Percentiles rank a stretch among this genome's conserved stretches.
Evolutionary conservation across 805 yeast genomes (phyloP).

Genomic region (Wickerhamomyces strasburgensis): DNA sequence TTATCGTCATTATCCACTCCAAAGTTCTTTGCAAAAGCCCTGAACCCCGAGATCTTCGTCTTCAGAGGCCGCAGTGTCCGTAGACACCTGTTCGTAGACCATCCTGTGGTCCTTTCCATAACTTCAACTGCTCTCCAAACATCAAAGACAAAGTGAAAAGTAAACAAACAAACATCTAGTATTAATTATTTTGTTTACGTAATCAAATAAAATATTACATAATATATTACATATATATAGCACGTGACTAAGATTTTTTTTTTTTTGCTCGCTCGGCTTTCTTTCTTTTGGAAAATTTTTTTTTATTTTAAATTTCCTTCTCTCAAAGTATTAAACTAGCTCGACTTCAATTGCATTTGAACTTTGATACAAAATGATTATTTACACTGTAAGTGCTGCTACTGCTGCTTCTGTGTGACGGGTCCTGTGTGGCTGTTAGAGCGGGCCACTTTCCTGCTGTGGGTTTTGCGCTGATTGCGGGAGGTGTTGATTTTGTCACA

Average conservation of each 20-base stretch:
- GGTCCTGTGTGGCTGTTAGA: conserved; percentile 1
- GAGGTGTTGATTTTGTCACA: too few relatives aligned
- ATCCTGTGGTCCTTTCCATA: too few relatives aligned
- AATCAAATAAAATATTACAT: neutral
- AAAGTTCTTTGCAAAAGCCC: conserved; percentile 1
- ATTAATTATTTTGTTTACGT: conserved; percentile 5
- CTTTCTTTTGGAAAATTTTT: neutral
- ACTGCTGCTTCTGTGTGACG: conserved; percentile 15
- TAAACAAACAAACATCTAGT: too few relatives aligned
- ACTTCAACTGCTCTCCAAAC: too few relatives aligned
- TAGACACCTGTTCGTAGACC: conserved; percentile 9
- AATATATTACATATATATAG: too few relatives aligned
- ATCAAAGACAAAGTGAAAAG: too few relatives aligned
- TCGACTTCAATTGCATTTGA: neutral
- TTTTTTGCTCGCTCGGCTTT: neutral
- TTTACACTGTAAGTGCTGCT: conserved; percentile 17
- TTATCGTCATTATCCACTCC: neutral
- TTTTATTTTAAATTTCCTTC: too few relatives aligned
- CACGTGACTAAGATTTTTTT: neutral
- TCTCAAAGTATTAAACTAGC: too few relatives aligned
- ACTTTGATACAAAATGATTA: conserved; percentile 10
- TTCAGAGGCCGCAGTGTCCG: conserved; percentile 15
- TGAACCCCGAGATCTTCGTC: conserved; percentile 9
- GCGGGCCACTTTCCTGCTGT: neutral
- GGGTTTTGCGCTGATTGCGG: neutral